Percentiles rank a stretch among this genome's conserved stretches.
Evolutionary conservation across 176 grass and related monocot species (phyloP).

Genomic region (Tillandsia fasciculata): DNA sequence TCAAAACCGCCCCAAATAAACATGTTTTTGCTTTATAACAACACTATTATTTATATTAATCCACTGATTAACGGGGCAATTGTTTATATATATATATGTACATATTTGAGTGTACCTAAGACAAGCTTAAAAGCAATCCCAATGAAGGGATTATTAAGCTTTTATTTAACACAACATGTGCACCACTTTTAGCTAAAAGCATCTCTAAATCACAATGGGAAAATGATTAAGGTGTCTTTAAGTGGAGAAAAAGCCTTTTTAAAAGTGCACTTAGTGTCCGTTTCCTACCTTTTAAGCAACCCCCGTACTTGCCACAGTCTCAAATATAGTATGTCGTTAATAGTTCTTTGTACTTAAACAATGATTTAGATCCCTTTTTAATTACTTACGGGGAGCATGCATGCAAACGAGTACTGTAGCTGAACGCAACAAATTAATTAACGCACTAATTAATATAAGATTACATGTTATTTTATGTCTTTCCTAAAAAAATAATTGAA

Average conservation of each 20-base stretch:
- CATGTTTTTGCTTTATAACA: no score
- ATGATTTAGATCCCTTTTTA: no score
- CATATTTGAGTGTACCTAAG: not conserved
- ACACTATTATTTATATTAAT: no score
- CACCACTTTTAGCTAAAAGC: not conserved
- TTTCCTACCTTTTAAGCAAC: slow-evolving; percentile 9
- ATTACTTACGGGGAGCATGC: no score
- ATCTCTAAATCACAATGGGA: not conserved
- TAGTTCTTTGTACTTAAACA: no score
- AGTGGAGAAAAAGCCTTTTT: not conserved
- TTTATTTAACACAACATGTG: not conserved
- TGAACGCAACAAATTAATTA: no score
- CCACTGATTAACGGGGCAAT: no score
- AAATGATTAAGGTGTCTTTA: slow-evolving; percentile 6
- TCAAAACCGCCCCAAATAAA: no score
- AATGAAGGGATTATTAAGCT: not conserved
- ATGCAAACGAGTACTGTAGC: no score
- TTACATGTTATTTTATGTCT: no score
- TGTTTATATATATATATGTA: no score
- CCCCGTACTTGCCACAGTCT: not conserved
- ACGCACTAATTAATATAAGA: no score
- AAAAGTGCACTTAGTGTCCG: not conserved
- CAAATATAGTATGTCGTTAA: not conserved
- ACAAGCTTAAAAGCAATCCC: not conserved
- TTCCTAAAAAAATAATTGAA: not conserved